phyloP scores from a whole-genome alignment of 495 filamentous ascomycete genomes.

The Aspergillus saccharolyticus region DNA sequence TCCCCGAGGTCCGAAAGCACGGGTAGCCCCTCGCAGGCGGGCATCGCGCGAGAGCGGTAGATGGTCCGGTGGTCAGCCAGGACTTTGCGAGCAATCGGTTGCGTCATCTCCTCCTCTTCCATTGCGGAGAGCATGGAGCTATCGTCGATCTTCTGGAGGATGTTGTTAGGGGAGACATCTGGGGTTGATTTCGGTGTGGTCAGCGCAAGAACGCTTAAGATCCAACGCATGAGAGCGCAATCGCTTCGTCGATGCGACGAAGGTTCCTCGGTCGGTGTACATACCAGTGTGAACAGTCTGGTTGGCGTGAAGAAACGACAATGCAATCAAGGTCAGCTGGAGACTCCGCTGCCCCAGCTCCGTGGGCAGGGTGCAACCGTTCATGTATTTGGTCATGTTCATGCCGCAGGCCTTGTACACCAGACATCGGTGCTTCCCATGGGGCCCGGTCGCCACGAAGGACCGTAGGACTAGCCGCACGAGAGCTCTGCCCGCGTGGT shows the following conservation, averaged over 20 bases:
- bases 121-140: not conserved
- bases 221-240: no score
- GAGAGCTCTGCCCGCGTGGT: not conserved
- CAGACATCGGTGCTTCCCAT: not conserved
- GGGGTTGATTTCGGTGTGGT: not conserved
- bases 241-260: no score
- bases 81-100: constrained; percentile 14
- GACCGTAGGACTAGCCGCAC: not conserved
- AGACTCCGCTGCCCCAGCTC: not conserved
- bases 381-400: not conserved
- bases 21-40: not conserved
- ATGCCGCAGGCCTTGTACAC: not conserved
- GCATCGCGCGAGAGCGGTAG: not conserved
- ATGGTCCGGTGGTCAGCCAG: constrained; percentile 14
- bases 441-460: not conserved
- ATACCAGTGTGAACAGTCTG: not conserved
- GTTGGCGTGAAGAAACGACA: not conserved
- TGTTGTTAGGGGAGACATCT: not conserved
- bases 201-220: no score
- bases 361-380: not conserved
- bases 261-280: no score
- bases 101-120: not conserved
- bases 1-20: not conserved
- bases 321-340: not conserved
- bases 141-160: not conserved